phyloP scores from a whole-genome alignment of 139 green algal genomes.

The Coccomyxa sp. region DNA sequence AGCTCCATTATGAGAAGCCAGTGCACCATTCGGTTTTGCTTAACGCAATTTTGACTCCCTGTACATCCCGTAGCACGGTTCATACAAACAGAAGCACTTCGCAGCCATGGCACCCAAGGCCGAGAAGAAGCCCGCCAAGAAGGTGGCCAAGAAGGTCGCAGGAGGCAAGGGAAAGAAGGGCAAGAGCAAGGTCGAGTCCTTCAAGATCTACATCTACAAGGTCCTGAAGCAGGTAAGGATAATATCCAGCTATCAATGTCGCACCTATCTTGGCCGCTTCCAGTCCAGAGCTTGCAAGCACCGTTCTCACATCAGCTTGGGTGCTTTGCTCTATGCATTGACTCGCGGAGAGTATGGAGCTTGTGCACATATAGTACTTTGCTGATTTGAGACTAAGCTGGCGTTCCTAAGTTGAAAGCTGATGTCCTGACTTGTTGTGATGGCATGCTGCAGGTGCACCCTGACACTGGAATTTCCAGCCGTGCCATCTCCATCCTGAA shows the following conservation, averaged over 20 bases:
- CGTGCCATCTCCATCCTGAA: slow-evolving; percentile 99
- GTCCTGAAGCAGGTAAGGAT: slow-evolving; percentile 36
- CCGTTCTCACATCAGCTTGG: background rate
- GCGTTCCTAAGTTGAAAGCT: no score
- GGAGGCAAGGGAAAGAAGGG: slow-evolving; percentile 26
- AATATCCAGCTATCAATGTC: no score
- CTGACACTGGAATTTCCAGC: slow-evolving; percentile 92
- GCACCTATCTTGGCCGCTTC: background rate
- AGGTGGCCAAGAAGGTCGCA: slow-evolving; percentile 10
- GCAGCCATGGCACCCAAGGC: slow-evolving; percentile 26
- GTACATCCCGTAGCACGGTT: no score
- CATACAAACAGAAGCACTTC: no score
- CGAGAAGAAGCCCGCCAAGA: slow-evolving; percentile 28
- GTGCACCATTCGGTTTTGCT: no score
- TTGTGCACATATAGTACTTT: no score
- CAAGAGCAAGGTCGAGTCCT: slow-evolving; percentile 79
- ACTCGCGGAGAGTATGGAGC: no score
- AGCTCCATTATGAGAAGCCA: no score
- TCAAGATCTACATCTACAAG: slow-evolving; percentile 99
- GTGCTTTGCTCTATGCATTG: background rate
- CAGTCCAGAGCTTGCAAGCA: background rate
- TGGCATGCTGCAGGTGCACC: slow-evolving; percentile 81
- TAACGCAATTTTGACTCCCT: no score
- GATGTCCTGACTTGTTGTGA: slow-evolving; percentile 46
- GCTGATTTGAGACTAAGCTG: no score